Percentiles rank a stretch among this genome's conserved stretches.
Evolutionary conservation across 2,329 filamentous ascomycete genomes (phyloP).

Genomic region (Emericellopsis atlantica): DNA sequence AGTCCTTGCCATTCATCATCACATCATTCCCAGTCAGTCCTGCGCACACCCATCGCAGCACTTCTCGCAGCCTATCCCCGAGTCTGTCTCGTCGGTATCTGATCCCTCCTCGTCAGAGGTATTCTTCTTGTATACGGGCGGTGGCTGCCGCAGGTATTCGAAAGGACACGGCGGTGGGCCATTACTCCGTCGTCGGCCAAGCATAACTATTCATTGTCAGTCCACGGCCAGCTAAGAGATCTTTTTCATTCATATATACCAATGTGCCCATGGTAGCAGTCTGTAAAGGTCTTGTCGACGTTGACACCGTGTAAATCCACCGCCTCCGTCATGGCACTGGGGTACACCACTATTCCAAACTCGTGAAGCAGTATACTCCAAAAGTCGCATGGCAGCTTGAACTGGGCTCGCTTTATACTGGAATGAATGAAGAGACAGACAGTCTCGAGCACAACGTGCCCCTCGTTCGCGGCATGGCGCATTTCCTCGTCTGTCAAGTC

Average conservation of each 20-base stretch:
- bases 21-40: not conserved
- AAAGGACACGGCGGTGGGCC: conserved; percentile 23
- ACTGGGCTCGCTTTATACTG: conserved; percentile 22
- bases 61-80: not conserved
- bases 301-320: conserved; percentile 18
- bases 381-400: conserved; percentile 23
- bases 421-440: conserved; percentile 25
- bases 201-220: conserved; percentile 17
- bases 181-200: conserved; percentile 11
- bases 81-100: not conserved
- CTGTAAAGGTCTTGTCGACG: conserved; percentile 21
- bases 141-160: conserved; percentile 22
- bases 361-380: conserved; percentile 23
- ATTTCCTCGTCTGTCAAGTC: conserved; percentile 18
- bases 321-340: conserved; percentile 22
- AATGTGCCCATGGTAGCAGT: conserved; percentile 22
- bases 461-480: conserved; percentile 16
- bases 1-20: too few species aligned
- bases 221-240: not conserved
- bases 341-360: conserved; percentile 27
- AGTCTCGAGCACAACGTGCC: conserved; percentile 22
- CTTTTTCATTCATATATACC: conserved; percentile 10
- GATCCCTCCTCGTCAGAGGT: not conserved
- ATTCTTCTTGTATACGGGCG: conserved; percentile 18
- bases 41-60: not conserved